phyloP scores from a whole-genome alignment of 2,329 filamentous ascomycete species.

The Clonostachys solani region DNA sequence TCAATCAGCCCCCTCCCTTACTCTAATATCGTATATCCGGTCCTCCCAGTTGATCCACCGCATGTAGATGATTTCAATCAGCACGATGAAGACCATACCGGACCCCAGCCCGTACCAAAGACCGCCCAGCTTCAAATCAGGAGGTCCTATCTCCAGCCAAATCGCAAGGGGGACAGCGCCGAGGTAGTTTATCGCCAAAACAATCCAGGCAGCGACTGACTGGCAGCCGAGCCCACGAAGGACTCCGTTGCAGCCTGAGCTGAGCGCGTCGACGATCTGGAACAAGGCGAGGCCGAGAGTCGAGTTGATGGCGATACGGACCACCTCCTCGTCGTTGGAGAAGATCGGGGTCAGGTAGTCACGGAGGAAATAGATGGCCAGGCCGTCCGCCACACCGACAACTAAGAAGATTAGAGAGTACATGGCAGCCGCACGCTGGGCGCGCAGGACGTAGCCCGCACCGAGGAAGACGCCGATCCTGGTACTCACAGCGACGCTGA shows the following conservation, averaged over 20 bases:
- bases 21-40: no score
- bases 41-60: no score
- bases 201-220: slow-evolving; percentile 26
- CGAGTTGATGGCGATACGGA: not conserved
- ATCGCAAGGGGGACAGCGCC: slow-evolving; percentile 29
- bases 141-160: slow-evolving; percentile 28
- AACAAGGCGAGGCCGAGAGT: slow-evolving; percentile 14
- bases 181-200: slow-evolving; percentile 28
- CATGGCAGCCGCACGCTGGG: slow-evolving; percentile 20
- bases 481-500: slow-evolving; percentile 34
- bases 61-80: no score
- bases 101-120: not conserved
- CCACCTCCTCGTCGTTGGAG: not conserved
- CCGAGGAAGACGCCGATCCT: slow-evolving; percentile 36
- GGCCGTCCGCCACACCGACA: not conserved
- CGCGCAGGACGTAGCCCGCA: slow-evolving; percentile 20
- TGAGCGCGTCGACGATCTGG: slow-evolving; percentile 26
- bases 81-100: not conserved
- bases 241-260: slow-evolving; percentile 26
- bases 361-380: not conserved
- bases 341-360: not conserved
- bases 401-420: slow-evolving; percentile 14
- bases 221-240: slow-evolving; percentile 32
- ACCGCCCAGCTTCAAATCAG: slow-evolving; percentile 16
- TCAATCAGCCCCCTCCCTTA: no score